phyloP scores from a whole-genome alignment of 305 asterid species.

The Solanum aculeatissimum region DNA sequence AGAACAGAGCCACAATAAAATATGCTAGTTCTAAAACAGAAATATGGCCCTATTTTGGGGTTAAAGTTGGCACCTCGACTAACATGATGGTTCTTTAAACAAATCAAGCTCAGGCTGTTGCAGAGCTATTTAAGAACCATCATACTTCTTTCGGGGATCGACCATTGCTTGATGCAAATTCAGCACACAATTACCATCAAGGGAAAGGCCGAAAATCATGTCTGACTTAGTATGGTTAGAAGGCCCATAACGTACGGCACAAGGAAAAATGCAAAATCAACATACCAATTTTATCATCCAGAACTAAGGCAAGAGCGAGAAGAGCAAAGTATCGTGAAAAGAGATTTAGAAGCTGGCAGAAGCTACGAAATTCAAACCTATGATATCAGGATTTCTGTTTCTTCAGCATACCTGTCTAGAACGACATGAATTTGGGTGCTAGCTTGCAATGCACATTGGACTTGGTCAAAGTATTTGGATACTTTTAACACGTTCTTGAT shows the following conservation, averaged over 20 bases:
- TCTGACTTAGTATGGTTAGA: too few species aligned
- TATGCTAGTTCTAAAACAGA: too few species aligned
- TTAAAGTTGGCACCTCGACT: constrained; percentile 1
- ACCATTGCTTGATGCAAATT: too few species aligned
- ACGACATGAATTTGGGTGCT: neutral
- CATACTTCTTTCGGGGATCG: neutral
- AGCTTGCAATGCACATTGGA: neutral
- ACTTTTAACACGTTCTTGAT: neutral
- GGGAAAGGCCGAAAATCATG: too few species aligned
- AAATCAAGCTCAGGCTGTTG: constrained; percentile 5
- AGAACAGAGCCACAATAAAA: neutral
- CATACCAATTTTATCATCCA: too few species aligned
- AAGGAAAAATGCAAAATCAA: too few species aligned
- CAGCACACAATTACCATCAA: too few species aligned
- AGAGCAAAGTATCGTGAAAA: neutral
- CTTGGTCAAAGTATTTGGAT: neutral
- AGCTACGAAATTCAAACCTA: neutral
- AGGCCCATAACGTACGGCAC: too few species aligned
- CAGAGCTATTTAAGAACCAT: constrained; percentile 15
- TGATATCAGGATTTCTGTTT: neutral
- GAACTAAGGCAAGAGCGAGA: neutral
- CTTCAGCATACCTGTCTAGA: neutral
- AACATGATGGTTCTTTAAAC: constrained; percentile 13
- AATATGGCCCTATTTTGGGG: too few species aligned
- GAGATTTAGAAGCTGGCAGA: neutral